Conservation (phyloP, 2,329 filamentous ascomycete genomes). For the Drechslera avenae region DNA sequence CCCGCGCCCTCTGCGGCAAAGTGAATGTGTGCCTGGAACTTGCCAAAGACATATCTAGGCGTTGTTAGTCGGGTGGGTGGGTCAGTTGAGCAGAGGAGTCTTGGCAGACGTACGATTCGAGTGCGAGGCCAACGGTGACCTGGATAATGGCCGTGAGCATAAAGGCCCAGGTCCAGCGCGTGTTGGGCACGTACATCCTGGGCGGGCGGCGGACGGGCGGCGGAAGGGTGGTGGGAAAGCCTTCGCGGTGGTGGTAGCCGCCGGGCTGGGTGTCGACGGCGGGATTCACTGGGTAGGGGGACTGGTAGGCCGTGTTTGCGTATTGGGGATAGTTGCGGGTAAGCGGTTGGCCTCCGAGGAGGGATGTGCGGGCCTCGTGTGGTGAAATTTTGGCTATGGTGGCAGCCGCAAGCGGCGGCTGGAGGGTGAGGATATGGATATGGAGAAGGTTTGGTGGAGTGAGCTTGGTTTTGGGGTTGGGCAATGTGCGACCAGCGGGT, state of each 20-base stretch:
- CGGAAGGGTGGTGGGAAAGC: slow-evolving; percentile 50
- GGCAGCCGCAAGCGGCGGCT: slow-evolving; percentile 46
- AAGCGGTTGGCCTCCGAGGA: slow-evolving; percentile 62
- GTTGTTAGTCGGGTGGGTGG: slow-evolving; percentile 16
- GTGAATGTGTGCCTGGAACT: slow-evolving; percentile 71
- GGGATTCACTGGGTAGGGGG: slow-evolving; percentile 50
- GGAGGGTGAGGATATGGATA: slow-evolving; percentile 29
- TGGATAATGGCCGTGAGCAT: slow-evolving; percentile 75
- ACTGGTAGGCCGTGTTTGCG: slow-evolving; percentile 26
- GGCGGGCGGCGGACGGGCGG: slow-evolving; percentile 39
- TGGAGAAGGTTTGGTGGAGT: slow-evolving; percentile 5
- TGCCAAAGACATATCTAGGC: slow-evolving; percentile 81
- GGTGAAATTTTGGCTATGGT: slow-evolving; percentile 58
- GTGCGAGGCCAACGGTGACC: slow-evolving; percentile 76
- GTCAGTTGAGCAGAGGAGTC: background rate
- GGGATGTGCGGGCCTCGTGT: slow-evolving; percentile 62
- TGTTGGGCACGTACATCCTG: slow-evolving; percentile 76
- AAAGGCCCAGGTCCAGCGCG: slow-evolving; percentile 88
- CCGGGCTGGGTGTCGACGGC: slow-evolving; percentile 56
- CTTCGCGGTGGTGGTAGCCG: slow-evolving; percentile 53
- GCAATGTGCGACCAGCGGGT: slow-evolving; percentile 18
- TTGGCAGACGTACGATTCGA: slow-evolving; percentile 75
- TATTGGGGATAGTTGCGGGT: slow-evolving; percentile 57
- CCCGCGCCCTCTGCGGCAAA: slow-evolving; percentile 47
- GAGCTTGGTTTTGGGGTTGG: slow-evolving; percentile 15